A percentile compares a stretch with the other conserved stretches of the same genome.
phyloP scores from a whole-genome alignment of 306 rosid species.

The Erythrophleum fordii region DNA sequence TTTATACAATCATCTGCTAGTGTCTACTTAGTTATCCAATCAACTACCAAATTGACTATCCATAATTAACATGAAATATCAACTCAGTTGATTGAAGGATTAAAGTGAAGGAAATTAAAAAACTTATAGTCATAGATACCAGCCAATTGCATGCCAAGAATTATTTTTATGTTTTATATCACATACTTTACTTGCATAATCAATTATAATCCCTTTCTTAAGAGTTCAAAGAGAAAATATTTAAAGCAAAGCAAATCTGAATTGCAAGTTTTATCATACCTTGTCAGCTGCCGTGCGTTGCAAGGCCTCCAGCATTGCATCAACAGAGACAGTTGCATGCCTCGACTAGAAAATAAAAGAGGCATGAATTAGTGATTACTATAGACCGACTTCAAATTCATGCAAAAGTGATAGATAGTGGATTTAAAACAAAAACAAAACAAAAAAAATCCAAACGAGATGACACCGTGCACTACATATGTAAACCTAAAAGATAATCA shows the following conservation, averaged over 20 bases:
- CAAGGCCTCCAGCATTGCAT: constrained; percentile 87
- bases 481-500: constrained; percentile 12
- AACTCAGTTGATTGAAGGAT: not conserved
- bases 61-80: not conserved
- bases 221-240: constrained; percentile 2
- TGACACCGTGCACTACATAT: constrained; percentile 4
- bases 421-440: not conserved
- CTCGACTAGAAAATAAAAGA: constrained; percentile 67
- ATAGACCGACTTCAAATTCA: not conserved
- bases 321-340: constrained; percentile 86
- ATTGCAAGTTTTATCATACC: constrained; percentile 49
- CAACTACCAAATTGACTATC: not conserved
- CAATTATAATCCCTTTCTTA: not conserved
- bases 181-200: not conserved
- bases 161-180: not conserved
- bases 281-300: constrained; percentile 60
- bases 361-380: constrained; percentile 21
- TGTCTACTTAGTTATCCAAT: not conserved
- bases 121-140: not conserved
- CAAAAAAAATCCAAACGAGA: not conserved
- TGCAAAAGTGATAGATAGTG: not conserved
- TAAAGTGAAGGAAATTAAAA: not conserved
- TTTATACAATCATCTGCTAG: not conserved
- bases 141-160: not conserved
- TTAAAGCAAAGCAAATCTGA: constrained; percentile 24